Conservation (phyloP, 441 rosid species). For the Populus tomentosa region DNA sequence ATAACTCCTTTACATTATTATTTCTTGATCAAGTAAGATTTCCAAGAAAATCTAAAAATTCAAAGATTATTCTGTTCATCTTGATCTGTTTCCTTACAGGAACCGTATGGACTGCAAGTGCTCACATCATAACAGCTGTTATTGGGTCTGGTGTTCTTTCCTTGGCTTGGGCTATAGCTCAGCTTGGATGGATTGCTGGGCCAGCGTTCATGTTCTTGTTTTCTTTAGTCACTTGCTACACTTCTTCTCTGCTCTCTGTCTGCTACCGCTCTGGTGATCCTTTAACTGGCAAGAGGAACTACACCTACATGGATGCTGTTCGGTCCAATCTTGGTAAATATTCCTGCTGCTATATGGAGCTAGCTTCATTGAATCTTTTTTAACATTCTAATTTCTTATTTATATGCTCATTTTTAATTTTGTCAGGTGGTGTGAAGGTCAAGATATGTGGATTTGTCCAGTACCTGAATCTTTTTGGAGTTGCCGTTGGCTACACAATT, state of each 20-base stretch:
- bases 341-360: background rate
- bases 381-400: background rate
- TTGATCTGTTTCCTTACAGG: conserved; percentile 31
- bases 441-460: no score
- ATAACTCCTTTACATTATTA: background rate
- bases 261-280: conserved; percentile 76
- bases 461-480: no score
- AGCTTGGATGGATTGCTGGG: conserved; percentile 88
- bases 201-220: conserved; percentile 63
- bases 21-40: background rate
- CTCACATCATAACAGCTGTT: conserved; percentile 78
- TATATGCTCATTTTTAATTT: background rate
- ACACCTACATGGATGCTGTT: conserved; percentile 80
- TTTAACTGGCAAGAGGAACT: conserved; percentile 60
- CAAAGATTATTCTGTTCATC: background rate
- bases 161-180: conserved; percentile 78
- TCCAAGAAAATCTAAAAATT: no score
- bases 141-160: conserved; percentile 85
- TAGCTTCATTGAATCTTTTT: background rate
- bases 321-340: conserved; percentile 57
- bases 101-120: conserved; percentile 74
- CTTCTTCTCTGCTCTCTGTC: conserved; percentile 61
- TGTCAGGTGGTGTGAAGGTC: no score
- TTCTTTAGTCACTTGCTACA: conserved; percentile 69
- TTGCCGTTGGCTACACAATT: no score